phyloP scores from a whole-genome alignment of 176 grass and related monocot species.

The Hordeum vulgare region MorexV3_pseudomolecules_assembly NC_058522.1:449714413-449714912 shows the following conservation, averaged over 20 bases:
- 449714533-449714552: not conserved
- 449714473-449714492: not conserved
- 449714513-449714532: not conserved
- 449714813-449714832: not conserved
- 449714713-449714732: too few relatives aligned
- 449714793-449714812: too few relatives aligned
- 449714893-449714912: not conserved
- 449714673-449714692: not conserved
- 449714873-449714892: not conserved
- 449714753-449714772: too few relatives aligned
- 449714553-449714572: not conserved
- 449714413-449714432: constrained; percentile 40
- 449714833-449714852: not conserved
- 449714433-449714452: constrained; percentile 23
- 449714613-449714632: not conserved
- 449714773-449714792: too few relatives aligned
- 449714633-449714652: not conserved
- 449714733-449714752: too few relatives aligned
- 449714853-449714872: not conserved
- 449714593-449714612: not conserved
- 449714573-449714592: not conserved
- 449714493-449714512: not conserved
- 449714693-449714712: not conserved
- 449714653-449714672: not conserved
- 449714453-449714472: not conserved